Evolutionary conservation across 2,329 filamentous ascomycete species (phyloP).

Genomic region (Coleophoma eucalyptorum): DNA sequence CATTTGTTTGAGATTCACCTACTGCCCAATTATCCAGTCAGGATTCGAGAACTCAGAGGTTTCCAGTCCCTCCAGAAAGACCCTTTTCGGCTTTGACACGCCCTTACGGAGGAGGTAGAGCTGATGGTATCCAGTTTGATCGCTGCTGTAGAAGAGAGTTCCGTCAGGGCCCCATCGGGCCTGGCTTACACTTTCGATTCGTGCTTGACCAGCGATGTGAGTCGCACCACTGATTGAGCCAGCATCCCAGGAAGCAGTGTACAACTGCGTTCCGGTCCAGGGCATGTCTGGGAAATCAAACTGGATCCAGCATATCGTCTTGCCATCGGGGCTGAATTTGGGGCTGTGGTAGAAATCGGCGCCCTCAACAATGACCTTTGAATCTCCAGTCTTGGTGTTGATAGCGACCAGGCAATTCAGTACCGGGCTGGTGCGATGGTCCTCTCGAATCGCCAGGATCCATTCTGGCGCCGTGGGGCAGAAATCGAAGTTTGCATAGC

Average conservation of each 20-base stretch:
- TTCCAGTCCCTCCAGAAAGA: neutral
- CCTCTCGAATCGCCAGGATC: slow-evolving; percentile 49
- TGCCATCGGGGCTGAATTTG: slow-evolving; percentile 35
- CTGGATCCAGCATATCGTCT: neutral
- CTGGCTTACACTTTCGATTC: slow-evolving; percentile 39
- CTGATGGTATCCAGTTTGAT: neutral
- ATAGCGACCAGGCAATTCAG: slow-evolving; percentile 23
- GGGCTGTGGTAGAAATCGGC: slow-evolving; percentile 51
- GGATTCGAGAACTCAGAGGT: neutral
- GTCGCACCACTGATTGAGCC: neutral
- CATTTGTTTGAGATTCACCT: neutral
- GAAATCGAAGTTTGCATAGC: slow-evolving; percentile 43
- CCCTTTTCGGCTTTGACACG: neutral
- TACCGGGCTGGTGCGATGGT: slow-evolving; percentile 33
- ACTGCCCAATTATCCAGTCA: neutral
- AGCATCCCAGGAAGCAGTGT: slow-evolving; percentile 31
- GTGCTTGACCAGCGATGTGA: slow-evolving; percentile 31
- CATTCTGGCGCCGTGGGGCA: slow-evolving; percentile 31
- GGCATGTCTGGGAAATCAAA: neutral
- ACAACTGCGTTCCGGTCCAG: slow-evolving; percentile 35
- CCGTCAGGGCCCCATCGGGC: slow-evolving; percentile 45
- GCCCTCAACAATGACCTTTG: slow-evolving; percentile 34
- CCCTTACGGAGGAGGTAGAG: neutral
- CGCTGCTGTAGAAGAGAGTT: slow-evolving; percentile 39
- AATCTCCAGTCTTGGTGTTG: slow-evolving; percentile 24